phyloP scores from a whole-genome alignment of 2,329 filamentous ascomycete genomes.

The Fusarium bactridioides region DNA sequence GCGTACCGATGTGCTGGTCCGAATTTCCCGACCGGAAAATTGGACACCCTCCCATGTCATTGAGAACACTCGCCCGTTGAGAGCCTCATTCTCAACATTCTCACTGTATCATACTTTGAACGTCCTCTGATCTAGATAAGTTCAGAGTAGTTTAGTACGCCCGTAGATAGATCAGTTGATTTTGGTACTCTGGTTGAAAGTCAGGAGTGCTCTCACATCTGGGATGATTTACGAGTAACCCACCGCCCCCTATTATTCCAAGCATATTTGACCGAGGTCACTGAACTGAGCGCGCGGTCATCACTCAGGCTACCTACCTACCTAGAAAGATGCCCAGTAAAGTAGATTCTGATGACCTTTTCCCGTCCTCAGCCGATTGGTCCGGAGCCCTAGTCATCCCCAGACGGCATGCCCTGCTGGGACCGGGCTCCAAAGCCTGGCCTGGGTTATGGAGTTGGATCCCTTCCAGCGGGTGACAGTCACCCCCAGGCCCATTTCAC shows the following conservation, averaged over 20 bases:
- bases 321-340: not conserved
- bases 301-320: not conserved
- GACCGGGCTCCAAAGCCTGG: not conserved
- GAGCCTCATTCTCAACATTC: not conserved
- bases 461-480: constrained; percentile 20
- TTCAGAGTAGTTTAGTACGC: not conserved
- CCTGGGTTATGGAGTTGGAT: not conserved
- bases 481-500: constrained; percentile 31
- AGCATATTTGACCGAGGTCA: not conserved
- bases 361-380: not conserved
- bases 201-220: not conserved
- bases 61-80: not conserved
- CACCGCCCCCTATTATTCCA: not conserved
- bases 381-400: constrained; percentile 3
- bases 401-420: constrained; percentile 7
- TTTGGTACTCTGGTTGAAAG: not conserved
- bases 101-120: not conserved
- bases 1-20: constrained; percentile 13
- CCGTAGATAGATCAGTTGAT: not conserved
- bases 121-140: not conserved
- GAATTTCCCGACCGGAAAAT: not conserved
- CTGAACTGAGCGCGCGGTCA: not conserved
- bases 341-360: constrained; percentile 2
- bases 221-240: not conserved
- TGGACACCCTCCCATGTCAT: not conserved